Conservation (phyloP, 1,284 basidiomycete genomes). For the Sphagnurus paluster region DNA sequence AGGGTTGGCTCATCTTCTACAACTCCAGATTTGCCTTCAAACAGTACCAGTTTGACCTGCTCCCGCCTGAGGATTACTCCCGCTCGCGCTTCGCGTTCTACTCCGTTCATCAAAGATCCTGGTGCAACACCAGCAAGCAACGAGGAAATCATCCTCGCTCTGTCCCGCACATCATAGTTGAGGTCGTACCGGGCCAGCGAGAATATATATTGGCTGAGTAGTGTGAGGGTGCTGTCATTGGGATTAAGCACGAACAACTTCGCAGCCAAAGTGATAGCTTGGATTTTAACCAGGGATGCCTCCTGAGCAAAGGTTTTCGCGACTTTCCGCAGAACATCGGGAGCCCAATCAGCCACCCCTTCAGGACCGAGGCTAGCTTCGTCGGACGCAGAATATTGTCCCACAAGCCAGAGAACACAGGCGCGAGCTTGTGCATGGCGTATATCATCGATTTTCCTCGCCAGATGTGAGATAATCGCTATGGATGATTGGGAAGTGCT, state of each 20-base stretch:
- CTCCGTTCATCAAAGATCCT: conserved; percentile 35
- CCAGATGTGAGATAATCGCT: conserved; percentile 74
- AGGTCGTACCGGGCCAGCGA: conserved; percentile 85
- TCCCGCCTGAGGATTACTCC: conserved; percentile 81
- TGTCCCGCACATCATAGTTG: conserved; percentile 88
- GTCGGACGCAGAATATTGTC: conserved; percentile 68
- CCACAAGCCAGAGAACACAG: conserved; percentile 88
- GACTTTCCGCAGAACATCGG: conserved; percentile 79
- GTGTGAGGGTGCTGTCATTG: conserved; percentile 45
- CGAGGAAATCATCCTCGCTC: conserved; percentile 77
- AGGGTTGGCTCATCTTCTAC: conserved; percentile 32
- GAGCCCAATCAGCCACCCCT: conserved; percentile 68
- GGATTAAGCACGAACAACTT: conserved; percentile 80
- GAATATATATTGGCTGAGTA: conserved; percentile 74
- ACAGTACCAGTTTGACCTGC: conserved; percentile 78
- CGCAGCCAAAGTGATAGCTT: conserved; percentile 79
- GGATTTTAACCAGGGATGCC: conserved; percentile 71
- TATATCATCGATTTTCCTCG: conserved; percentile 75
- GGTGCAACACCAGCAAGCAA: conserved; percentile 62
- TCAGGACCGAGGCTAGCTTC: conserved; percentile 28
- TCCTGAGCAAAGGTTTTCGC: conserved; percentile 75
- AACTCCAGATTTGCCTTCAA: conserved; percentile 65
- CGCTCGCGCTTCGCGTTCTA: conserved; percentile 44
- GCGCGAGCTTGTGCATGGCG: conserved; percentile 77
- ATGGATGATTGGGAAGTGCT: conserved; percentile 50